These are phyloP conservation scores for Aspergillus cejpii DNA, from an alignment of 2,329 filamentous ascomycete species.

Conservation along the genomic window DNA sequence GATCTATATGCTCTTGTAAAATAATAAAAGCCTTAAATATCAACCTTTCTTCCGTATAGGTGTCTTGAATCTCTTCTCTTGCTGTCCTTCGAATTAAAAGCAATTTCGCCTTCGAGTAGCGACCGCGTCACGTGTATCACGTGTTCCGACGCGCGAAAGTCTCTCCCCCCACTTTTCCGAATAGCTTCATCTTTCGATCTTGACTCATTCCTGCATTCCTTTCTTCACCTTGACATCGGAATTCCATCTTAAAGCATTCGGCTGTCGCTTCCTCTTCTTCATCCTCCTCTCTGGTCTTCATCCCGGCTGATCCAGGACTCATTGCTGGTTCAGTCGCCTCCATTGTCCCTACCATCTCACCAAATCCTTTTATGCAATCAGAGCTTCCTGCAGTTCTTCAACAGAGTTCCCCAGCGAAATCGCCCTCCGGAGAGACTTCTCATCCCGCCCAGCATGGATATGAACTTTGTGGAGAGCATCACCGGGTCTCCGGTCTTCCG, in stretches of 20 bases:
- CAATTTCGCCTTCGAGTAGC: neutral
- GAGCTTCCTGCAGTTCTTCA: constrained; percentile 48
- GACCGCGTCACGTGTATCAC: constrained; percentile 3
- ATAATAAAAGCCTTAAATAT: too few species aligned
- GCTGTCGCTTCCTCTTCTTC: constrained; percentile 2
- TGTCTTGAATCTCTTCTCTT: neutral
- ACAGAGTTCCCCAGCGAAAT: constrained; percentile 39
- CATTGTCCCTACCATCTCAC: constrained; percentile 24
- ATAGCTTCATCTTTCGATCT: neutral
- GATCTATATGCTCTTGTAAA: too few species aligned
- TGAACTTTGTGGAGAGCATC: constrained; percentile 38
- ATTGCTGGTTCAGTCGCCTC: constrained; percentile 51
- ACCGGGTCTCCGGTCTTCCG: constrained; percentile 40
- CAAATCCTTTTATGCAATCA: constrained; percentile 59
- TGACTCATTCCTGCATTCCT: constrained; percentile 6
- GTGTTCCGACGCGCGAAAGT: neutral
- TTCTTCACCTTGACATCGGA: neutral
- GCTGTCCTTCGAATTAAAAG: neutral
- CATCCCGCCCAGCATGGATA: constrained; percentile 55
- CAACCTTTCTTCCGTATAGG: neutral
- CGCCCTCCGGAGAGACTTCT: constrained; percentile 29
- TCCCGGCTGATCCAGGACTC: constrained; percentile 46
- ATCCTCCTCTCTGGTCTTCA: constrained; percentile 3
- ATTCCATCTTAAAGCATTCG: constrained; percentile 2
- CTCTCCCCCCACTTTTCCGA: neutral